Base-by-base conservation (phyloP, 2,329 filamentous ascomycete genomes). In the Aspergillus fijiensis region DNA sequence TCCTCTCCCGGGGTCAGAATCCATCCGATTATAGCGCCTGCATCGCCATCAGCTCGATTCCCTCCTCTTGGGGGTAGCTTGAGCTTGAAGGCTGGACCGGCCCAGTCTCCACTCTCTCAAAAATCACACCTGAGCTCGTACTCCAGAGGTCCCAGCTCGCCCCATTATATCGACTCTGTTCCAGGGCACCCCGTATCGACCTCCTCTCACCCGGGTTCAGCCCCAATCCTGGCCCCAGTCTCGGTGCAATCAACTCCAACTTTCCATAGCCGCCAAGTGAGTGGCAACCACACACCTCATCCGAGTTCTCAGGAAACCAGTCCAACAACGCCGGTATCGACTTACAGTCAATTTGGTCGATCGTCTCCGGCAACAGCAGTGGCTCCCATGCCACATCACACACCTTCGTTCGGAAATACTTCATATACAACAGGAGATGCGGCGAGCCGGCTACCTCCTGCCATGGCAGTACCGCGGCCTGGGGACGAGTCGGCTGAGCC, bases 41-140 rank as follows among this genome's bases (percentile, higher is more conserved):
- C 67, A 19, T 79, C 76, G 16, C 76, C 76, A 3, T 74, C 74
- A 11, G 67, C 72, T 25, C 72, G 74, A 4, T 71, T 76, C 55
- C 67, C 69, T 19, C 67, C 70, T 45, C 54, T 67, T 1, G 62
- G 66, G 49, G 67, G 70, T 12, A 70, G 68, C 49, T 65, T 64
- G 39, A 67, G 73, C 11, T 70, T 69, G 10, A 76, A 72, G 42
- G 63, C 72, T 16, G 72, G 69, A 57, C 70, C 72, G 19, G 63
- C 70, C 9, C 72, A 77, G 23, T 76, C 74, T 19, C 75, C 76
- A 2, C 68, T 78, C 52, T 65, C 72, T 27, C 74, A 73, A 35
- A 71, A 73, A 58, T 67, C 71, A 33, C 65, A 69, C 31, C 63
- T 71, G 50, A 70, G 69, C 3, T 45, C 67, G 54, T 73, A 73